A percentile compares a stretch with the other conserved stretches of the same genome.
Conservation (phyloP, 768 basidiomycete species). For the Lentinula raphanica region DNA sequence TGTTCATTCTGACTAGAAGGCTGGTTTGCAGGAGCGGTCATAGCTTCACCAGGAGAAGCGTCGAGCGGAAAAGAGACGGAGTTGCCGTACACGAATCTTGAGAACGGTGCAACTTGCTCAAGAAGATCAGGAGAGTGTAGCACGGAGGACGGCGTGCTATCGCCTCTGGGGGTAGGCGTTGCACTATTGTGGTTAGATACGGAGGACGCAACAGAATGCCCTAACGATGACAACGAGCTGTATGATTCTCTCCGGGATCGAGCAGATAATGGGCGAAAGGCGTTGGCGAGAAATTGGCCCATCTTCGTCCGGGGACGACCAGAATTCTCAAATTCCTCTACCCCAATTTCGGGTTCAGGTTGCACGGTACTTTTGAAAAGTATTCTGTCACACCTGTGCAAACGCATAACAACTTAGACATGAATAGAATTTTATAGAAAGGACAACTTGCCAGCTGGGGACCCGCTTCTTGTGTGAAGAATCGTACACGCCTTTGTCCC, state of each 20-base stretch:
- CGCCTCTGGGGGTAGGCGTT: slow-evolving; percentile 10
- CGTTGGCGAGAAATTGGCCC: slow-evolving; percentile 48
- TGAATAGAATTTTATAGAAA: not conserved
- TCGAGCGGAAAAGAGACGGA: not conserved
- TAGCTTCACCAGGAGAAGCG: not conserved
- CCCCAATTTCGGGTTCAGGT: slow-evolving; percentile 38
- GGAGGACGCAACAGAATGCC: slow-evolving; percentile 15
- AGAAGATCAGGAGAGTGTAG: slow-evolving; percentile 13
- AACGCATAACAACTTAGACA: not conserved
- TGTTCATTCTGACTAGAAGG: not conserved
- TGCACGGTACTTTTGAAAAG: slow-evolving; percentile 72
- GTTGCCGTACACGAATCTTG: slow-evolving; percentile 17
- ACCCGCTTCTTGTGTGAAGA: slow-evolving; percentile 78
- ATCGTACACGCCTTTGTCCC: slow-evolving; percentile 69
- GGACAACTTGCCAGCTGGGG: slow-evolving; percentile 69
- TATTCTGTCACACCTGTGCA: slow-evolving; percentile 74
- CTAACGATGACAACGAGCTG: slow-evolving; percentile 24
- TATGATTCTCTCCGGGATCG: slow-evolving; percentile 34
- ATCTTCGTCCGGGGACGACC: slow-evolving; percentile 40
- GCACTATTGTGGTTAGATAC: slow-evolving; percentile 9
- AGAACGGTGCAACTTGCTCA: slow-evolving; percentile 17
- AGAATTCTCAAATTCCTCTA: slow-evolving; percentile 26
- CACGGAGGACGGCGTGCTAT: slow-evolving; percentile 22
- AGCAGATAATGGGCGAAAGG: slow-evolving; percentile 42
- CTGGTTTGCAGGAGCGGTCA: not conserved